These are phyloP conservation scores for Myxozyma sirexii DNA, from an alignment of 805 yeast species.

Conservation along the genomic window DNA sequence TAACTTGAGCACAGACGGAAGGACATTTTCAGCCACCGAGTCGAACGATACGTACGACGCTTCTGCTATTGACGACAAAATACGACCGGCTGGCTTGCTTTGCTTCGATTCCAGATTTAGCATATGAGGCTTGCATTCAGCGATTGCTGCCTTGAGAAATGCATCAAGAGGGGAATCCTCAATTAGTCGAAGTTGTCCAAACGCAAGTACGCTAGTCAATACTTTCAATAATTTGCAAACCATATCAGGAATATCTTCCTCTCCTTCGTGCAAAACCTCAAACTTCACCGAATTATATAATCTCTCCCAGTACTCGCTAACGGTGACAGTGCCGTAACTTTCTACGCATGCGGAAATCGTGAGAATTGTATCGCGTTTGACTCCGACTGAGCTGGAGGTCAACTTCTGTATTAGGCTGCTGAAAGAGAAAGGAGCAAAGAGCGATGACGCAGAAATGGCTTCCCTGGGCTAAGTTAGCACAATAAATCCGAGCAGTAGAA, in stretches of 20 bases:
- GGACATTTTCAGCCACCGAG: slow-evolving; percentile 45
- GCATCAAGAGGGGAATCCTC: slow-evolving; percentile 42
- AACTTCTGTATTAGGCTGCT: slow-evolving; percentile 79
- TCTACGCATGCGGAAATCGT: slow-evolving; percentile 62
- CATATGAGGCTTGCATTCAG: slow-evolving; percentile 56
- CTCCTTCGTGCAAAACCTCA: slow-evolving; percentile 84
- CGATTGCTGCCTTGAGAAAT: slow-evolving; percentile 44
- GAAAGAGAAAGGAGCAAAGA: slow-evolving; percentile 71
- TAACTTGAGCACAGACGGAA: slow-evolving; percentile 50
- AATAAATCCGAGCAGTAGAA: not conserved
- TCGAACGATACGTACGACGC: slow-evolving; percentile 54
- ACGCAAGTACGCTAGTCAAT: slow-evolving; percentile 42
- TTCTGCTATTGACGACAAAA: slow-evolving; percentile 59
- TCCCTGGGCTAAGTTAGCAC: slow-evolving; percentile 42
- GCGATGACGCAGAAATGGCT: slow-evolving; percentile 62
- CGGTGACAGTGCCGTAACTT: slow-evolving; percentile 52
- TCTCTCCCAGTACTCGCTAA: slow-evolving; percentile 65
- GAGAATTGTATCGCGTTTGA: slow-evolving; percentile 68
- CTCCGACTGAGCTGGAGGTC: slow-evolving; percentile 70
- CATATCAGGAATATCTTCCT: slow-evolving; percentile 46
- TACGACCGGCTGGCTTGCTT: slow-evolving; percentile 61
- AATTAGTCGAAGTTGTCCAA: slow-evolving; percentile 40
- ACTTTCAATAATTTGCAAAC: slow-evolving; percentile 52
- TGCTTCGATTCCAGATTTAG: slow-evolving; percentile 54
- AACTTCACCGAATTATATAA: slow-evolving; percentile 88